A percentile compares a stretch with the other conserved stretches of the same genome.
Evolutionary conservation across 768 basidiomycete genomes (phyloP).

Genomic region (Asterophora lycoperdoides): DNA sequence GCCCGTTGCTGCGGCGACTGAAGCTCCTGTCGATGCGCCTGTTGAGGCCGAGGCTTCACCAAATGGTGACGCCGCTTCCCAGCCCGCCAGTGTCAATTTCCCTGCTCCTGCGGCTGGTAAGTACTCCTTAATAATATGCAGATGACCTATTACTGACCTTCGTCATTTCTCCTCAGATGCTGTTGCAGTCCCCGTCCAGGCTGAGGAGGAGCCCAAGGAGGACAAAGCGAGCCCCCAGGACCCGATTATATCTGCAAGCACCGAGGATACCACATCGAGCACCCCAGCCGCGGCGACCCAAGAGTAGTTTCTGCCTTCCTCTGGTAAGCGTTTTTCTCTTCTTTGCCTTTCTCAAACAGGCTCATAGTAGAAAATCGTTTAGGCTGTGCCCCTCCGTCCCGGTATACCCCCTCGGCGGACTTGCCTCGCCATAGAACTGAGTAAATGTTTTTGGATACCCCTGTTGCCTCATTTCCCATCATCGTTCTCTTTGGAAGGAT

Average conservation of each 20-base stretch:
- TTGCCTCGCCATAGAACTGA: background rate
- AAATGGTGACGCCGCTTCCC: background rate
- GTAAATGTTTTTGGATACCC: conserved; percentile 8
- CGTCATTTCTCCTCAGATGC: background rate
- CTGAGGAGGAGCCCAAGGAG: background rate
- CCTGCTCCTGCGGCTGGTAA: background rate
- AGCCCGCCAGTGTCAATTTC: too few relatives aligned
- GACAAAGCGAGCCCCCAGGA: background rate
- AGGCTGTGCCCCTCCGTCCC: background rate
- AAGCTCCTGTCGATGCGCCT: background rate
- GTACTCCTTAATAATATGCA: background rate
- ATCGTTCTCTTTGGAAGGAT: background rate
- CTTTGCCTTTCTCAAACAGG: background rate
- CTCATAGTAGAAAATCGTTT: background rate
- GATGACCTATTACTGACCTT: background rate
- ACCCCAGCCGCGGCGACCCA: background rate
- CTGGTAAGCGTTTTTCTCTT: background rate
- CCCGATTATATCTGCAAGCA: background rate
- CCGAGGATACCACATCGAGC: background rate
- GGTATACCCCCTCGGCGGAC: background rate
- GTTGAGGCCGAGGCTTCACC: background rate
- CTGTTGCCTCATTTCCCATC: background rate
- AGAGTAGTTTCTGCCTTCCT: background rate
- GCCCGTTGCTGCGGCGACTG: background rate
- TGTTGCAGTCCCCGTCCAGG: too few relatives aligned